Evolutionary conservation across 2,329 filamentous ascomycete species (phyloP).

Genomic region (Fusarium robinianum): DNA sequence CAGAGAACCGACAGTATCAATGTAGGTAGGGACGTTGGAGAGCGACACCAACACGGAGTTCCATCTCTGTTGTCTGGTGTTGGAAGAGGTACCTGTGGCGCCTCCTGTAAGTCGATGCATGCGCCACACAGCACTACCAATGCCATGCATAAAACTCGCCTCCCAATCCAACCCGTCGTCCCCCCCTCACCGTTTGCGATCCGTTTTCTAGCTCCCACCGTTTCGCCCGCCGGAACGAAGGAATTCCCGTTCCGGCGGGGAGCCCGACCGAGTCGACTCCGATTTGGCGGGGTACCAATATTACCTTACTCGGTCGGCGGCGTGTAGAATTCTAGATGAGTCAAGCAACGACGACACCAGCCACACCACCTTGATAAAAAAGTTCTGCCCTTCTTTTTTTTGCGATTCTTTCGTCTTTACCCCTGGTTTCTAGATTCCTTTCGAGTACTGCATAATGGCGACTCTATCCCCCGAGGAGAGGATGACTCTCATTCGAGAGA

Average conservation of each 20-base stretch:
- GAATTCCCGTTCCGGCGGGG: slow-evolving; percentile 7
- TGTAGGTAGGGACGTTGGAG: too few relatives aligned
- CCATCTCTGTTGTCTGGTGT: too few relatives aligned
- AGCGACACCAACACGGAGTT: too few relatives aligned
- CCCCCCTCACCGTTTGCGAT: too few relatives aligned
- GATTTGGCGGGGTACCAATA: slow-evolving; percentile 7
- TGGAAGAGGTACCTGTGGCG: too few relatives aligned
- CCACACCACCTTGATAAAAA: not conserved
- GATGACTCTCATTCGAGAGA: slow-evolving; percentile 76
- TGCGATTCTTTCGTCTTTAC: slow-evolving; percentile 35
- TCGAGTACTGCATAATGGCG: slow-evolving; percentile 9
- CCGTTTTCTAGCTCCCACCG: not conserved
- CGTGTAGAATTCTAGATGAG: not conserved
- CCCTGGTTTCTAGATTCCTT: not conserved
- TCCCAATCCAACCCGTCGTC: too few relatives aligned
- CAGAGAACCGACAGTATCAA: too few relatives aligned
- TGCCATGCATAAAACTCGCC: too few relatives aligned
- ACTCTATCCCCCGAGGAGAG: slow-evolving; percentile 53
- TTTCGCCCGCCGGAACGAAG: not conserved
- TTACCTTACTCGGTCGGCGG: not conserved
- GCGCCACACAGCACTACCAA: too few relatives aligned
- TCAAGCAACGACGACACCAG: slow-evolving; percentile 4
- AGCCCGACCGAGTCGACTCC: not conserved
- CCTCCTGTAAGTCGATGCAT: too few relatives aligned
- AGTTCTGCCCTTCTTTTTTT: not conserved